phyloP scores from a whole-genome alignment of 192 early-diverging fungal genomes.

The Oehlia diaphana region DNA sequence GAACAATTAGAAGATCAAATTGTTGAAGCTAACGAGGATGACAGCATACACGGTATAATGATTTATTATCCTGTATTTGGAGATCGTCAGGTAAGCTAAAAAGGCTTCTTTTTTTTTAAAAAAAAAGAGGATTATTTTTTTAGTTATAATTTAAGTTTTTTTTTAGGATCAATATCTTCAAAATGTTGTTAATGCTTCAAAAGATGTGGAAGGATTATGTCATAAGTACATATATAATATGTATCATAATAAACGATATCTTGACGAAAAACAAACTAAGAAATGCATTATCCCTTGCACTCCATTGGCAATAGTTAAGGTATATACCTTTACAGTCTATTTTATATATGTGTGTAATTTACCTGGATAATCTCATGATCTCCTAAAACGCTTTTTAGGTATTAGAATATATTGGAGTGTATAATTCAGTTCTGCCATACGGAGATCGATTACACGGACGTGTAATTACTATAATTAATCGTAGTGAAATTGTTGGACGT shows the following conservation, averaged over 20 bases:
- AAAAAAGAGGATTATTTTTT: background rate
- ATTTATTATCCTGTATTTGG: constrained; percentile 99
- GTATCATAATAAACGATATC: constrained; percentile 92
- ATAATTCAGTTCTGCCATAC: constrained; percentile 83
- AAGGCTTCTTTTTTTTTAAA: background rate
- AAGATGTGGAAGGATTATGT: constrained; percentile 97
- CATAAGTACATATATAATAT: constrained; percentile 95
- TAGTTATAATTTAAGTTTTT: constrained; percentile 6
- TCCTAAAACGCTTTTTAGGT: constrained; percentile 43
- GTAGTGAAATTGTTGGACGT: constrained; percentile 96
- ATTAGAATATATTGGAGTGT: constrained; percentile 93
- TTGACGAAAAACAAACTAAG: constrained; percentile 76
- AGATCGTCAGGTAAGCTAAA: constrained; percentile 69
- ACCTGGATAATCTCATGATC: too few relatives aligned
- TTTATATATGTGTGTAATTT: too few relatives aligned
- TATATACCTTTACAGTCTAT: constrained; percentile 25
- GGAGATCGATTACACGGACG: constrained; percentile 95
- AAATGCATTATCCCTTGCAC: constrained; percentile 99
- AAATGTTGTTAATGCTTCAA: constrained; percentile 81
- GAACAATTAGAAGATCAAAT: constrained; percentile 85
- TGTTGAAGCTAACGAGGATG: constrained; percentile 86
- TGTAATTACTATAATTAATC: constrained; percentile 91
- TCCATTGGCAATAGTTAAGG: constrained; percentile 95
- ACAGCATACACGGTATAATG: constrained; percentile 89
- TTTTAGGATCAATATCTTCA: constrained; percentile 87